Percentiles rank a stretch among this genome's conserved stretches.
These are phyloP conservation scores for Astrothelium subdiscretum DNA, from an alignment of 495 filamentous ascomycete species.

Conservation along the genomic window DNA sequence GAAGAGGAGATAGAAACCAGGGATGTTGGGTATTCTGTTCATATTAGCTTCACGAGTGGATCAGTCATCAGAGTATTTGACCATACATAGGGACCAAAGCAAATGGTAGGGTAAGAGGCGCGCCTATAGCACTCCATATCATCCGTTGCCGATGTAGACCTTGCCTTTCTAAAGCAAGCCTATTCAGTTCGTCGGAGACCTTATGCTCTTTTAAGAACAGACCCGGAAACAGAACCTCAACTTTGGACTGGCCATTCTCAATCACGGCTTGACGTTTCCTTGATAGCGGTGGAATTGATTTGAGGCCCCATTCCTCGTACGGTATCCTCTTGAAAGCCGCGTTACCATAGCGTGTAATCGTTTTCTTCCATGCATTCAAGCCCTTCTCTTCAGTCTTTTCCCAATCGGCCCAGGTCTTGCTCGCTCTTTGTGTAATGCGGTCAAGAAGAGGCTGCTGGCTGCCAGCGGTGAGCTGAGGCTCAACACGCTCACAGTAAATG, in stretches of 20 bases:
- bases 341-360: constrained; percentile 77
- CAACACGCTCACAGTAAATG: constrained; percentile 76
- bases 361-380: constrained; percentile 66
- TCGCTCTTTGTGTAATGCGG: constrained; percentile 52
- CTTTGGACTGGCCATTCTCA: constrained; percentile 51
- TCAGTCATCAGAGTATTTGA: neutral
- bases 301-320: constrained; percentile 94
- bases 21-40: constrained; percentile 77
- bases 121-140: constrained; percentile 66
- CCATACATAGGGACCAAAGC: constrained; percentile 75
- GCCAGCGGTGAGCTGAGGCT: constrained; percentile 31
- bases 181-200: constrained; percentile 48
- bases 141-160: constrained; percentile 61
- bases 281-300: constrained; percentile 80
- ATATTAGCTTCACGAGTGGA: constrained; percentile 1
- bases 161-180: constrained; percentile 67
- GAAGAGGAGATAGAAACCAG: constrained; percentile 91
- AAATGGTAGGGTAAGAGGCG: constrained; percentile 76
- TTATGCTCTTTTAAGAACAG: constrained; percentile 51
- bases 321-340: constrained; percentile 72
- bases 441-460: constrained; percentile 47
- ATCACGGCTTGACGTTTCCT: constrained; percentile 45
- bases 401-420: constrained; percentile 71
- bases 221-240: constrained; percentile 69
- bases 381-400: constrained; percentile 56